Base-by-base conservation (phyloP, 31 red algal genomes). In the Porphyra umbilicalis region DNA sequence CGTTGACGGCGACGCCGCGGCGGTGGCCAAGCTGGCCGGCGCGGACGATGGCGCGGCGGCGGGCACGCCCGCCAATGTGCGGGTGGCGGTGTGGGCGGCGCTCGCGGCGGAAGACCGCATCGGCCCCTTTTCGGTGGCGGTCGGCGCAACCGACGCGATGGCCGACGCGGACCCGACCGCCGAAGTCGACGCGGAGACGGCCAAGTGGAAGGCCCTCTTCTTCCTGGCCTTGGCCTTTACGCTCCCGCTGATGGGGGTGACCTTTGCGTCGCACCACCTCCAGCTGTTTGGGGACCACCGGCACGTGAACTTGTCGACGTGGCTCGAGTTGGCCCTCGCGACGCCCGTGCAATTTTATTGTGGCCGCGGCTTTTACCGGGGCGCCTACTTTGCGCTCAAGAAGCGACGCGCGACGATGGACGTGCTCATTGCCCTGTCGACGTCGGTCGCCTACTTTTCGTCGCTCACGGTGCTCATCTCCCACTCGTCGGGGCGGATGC, bases 331-430 rank as follows among this genome's bases (percentile, higher is more conserved):
- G 79, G 78, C 83, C 38, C 80, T 99, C 4, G 89, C 93, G 38
- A 96, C 93, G 29, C 92, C 92, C 25, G 85, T 99, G 9, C 97
- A 99, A 77, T 89, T 96, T 76, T 34, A 86, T 34, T 90, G 87
- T 38, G 97, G 97, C 77, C 57, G 77, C 11, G 83, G 81, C 31
- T 99, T 99, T 82, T 99, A 99, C 86, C 86, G 94, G 0, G 86
- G 94, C 33, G 90, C 89, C 71, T 99, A 96, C 86, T 94, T 79
- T 84, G 94, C 97, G 35, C 36, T 99, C 75, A 74, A 80, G 38
- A 93, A 96, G 79, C 33, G 91, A 0, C 91, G 94, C 10, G 90
- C 97, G 13, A 99, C 91, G 30, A 99, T 99, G 97, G 97, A 99
- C 76, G 92, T 97, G 6, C 86, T 99, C 68, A 88, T 99, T 20